Evolutionary conservation across 1,284 basidiomycete species (phyloP).

Genomic region (Tilletia walkeri): DNA sequence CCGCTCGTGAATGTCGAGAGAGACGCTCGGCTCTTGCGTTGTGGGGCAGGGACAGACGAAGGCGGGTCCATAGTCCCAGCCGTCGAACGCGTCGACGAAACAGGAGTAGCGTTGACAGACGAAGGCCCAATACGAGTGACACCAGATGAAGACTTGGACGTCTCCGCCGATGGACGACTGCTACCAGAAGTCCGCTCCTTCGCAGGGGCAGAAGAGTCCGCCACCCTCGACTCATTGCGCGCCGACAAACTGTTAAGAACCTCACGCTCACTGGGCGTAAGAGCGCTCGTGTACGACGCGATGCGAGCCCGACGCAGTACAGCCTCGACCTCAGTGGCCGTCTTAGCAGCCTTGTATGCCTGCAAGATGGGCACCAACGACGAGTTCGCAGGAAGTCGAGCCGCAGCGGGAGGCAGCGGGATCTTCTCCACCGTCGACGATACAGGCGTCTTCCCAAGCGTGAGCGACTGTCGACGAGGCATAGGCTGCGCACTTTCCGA

Average conservation of each 20-base stretch:
- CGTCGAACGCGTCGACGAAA: not conserved
- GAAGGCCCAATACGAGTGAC: not conserved
- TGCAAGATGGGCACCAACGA: slow-evolving; percentile 44
- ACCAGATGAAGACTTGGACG: not conserved
- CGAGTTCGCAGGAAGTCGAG: slow-evolving; percentile 22
- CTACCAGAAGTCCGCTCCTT: not conserved
- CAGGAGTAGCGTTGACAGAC: not conserved
- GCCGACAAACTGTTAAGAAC: slow-evolving; percentile 37
- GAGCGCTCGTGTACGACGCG: slow-evolving; percentile 38
- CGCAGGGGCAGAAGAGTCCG: not conserved
- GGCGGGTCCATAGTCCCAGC: slow-evolving; percentile 5
- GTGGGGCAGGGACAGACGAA: not conserved
- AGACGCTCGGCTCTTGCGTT: slow-evolving; percentile 10
- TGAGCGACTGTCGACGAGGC: slow-evolving; percentile 16
- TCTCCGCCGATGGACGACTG: not conserved
- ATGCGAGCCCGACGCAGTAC: slow-evolving; percentile 43
- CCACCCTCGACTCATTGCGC: slow-evolving; percentile 33
- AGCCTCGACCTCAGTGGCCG: slow-evolving; percentile 42
- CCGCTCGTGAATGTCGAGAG: not conserved
- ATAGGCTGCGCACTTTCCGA: not conserved
- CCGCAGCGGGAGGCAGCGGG: slow-evolving; percentile 16
- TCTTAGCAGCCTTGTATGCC: slow-evolving; percentile 50
- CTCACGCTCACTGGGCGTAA: slow-evolving; percentile 41
- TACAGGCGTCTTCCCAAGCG: not conserved
- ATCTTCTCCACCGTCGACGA: not conserved